Base-by-base conservation (phyloP, 306 rosid species). In the Gastrolobium bilobum region DNA sequence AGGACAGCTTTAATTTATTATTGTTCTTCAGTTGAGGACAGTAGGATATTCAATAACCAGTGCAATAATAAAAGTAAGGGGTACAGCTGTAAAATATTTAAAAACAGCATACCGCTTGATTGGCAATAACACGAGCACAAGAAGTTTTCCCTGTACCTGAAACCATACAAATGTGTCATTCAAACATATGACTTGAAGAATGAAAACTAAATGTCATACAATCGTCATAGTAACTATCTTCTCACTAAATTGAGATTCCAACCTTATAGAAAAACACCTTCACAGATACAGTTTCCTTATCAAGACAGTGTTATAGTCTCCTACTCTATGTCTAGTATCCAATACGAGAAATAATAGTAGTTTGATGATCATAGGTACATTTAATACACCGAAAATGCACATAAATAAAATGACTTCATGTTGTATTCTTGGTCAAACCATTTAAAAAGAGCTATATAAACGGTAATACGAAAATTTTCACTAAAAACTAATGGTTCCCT, bases 91-190 rank as follows among this genome's bases (percentile, higher is more conserved):
- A 67, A 81, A 56, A 76, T 68, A 43, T 58, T 44, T 38, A 38
- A 82, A 63, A 75, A 80, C 38, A 51, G 62, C 92, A 87, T 82
- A 94, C 98, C 73, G 92, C 92, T 82, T 94, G 97, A 79, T 83
- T 89, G 77, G 98, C 97, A 84, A 94, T 92, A 59, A 92, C 97
- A 78, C 97, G 97, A 73, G 98, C 98, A 87, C 86, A 90, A 34
- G 98, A 92, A 62, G 98, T 94, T 82, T 94, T 94, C 64, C 98
- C 98, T 11, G 97, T 94, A 78, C 98, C 98, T 94, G 91, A 87
- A 84, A 85, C 74, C 78, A 78, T 31, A 54, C 64, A 80, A 82
- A 59, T 80, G 73, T 73, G 68, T 46, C 68, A 44, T 34, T 66
- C 62, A 64, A 60, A 66, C 43, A 33, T 14, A 65, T 31, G 73